phyloP scores from a whole-genome alignment of 73 alveolate species.

The Paramecium primaurelia region DNA sequence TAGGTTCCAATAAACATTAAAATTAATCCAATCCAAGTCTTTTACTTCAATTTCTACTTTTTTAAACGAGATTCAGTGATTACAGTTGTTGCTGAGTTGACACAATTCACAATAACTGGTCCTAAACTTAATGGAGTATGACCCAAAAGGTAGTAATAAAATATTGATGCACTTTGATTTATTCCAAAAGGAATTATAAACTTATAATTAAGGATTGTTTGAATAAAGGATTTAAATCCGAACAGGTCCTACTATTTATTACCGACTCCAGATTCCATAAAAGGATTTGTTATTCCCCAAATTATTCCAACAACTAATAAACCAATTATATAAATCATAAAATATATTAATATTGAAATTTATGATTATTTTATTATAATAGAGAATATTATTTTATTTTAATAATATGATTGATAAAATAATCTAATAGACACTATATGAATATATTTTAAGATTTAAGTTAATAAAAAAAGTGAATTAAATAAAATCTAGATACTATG shows the following conservation, averaged over 20 bases:
- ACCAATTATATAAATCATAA: not conserved
- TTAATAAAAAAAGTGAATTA: too few relatives aligned
- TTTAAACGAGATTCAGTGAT: constrained; percentile 50
- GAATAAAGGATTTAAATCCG: constrained; percentile 50
- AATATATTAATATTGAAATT: not conserved
- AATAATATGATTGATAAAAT: too few relatives aligned
- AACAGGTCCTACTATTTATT: constrained; percentile 13
- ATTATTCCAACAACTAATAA: constrained; percentile 64
- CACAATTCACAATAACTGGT: constrained; percentile 61
- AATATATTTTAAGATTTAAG: too few relatives aligned
- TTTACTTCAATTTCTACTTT: not conserved
- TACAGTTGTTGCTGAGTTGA: constrained; percentile 51
- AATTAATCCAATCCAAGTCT: constrained; percentile 50
- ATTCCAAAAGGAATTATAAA: constrained; percentile 69
- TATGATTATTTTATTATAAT: too few relatives aligned
- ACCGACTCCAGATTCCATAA: constrained; percentile 72
- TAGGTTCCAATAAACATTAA: constrained; percentile 53
- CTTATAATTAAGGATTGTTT: constrained; percentile 54
- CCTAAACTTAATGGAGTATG: constrained; percentile 62
- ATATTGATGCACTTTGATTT: constrained; percentile 65
- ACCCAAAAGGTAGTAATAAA: constrained; percentile 62
- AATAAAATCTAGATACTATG: too few relatives aligned
- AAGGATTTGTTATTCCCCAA: constrained; percentile 77
- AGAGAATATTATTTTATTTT: too few relatives aligned
- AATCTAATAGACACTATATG: too few relatives aligned